phyloP scores from a whole-genome alignment of 257 asterid genomes.

The Solanum ossicruentum region DNA sequence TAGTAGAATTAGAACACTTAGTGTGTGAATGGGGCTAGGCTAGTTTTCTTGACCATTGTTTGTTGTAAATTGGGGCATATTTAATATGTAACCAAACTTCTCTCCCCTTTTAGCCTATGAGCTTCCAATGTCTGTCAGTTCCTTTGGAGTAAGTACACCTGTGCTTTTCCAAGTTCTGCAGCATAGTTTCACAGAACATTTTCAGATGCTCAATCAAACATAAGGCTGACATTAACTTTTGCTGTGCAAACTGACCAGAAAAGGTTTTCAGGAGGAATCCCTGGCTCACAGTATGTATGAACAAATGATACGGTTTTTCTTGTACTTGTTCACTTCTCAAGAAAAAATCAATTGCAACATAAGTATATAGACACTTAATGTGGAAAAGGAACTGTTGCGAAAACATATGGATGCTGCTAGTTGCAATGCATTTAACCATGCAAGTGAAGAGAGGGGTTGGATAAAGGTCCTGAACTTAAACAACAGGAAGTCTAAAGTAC shows the following conservation, averaged over 20 bases:
- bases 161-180: neutral
- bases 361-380: neutral
- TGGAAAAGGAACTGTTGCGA: neutral
- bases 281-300: neutral
- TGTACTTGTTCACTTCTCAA: neutral
- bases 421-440: neutral
- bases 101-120: neutral
- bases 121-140: neutral
- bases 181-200: neutral
- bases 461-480: neutral
- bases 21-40: conserved; percentile 17
- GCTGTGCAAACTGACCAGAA: neutral
- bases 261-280: neutral
- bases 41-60: conserved; percentile 12
- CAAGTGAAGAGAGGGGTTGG: neutral
- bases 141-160: neutral
- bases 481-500: neutral
- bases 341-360: neutral
- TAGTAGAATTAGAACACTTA: conserved; percentile 30
- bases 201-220: neutral
- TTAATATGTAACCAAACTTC: neutral
- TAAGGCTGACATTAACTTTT: neutral
- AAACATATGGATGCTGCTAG: neutral
- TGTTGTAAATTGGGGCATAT: conserved; percentile 30
- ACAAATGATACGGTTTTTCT: neutral